Evolutionary conservation across 1,139 yeast species (phyloP), one percentile per base, ranked within the genome.

Genomic region (Zygosaccharomyces sapae): DNA sequence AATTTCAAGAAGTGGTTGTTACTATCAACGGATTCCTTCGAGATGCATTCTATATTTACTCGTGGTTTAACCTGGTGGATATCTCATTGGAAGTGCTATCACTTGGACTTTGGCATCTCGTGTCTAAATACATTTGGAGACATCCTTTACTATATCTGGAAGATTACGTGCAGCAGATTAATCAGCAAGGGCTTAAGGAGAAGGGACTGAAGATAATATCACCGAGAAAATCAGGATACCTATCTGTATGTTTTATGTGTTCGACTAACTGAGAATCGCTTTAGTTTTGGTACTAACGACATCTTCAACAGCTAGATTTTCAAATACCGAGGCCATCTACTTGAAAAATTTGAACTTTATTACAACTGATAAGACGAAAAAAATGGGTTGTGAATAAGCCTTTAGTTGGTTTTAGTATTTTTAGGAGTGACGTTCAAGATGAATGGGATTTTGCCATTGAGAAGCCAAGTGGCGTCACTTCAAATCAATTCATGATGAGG

Each of bases 401-500:
- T 12, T 13, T 20, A 24, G 30, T 6, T n/a, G 2, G 18, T 10
- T 20, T 29, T 9, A 9, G 18, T 29, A 20, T 12, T 27, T n/a
- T n/a, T 10, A 18, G 20, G 2, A 13, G 19, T 12, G 5, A 44
- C 29, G 57, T 9, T 31, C 34, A 38, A 45, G 2, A 83, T 86
- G 92, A 84, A 85, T 58, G 98, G 98, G 42, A 78, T 90, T 87
- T 92, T 71, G 97, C 97, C n/a, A 79, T 92, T 38, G 83, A 84
- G 58, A 92, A 92, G 63, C 97, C 97, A 0, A 71, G 82, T 10
- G 96, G 96, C 0, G 75, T 83, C n/a, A 73, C 94, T 0, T 88
- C 97, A 0, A 79, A 90, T 18, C 79, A 82, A 48, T 80, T 86
- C 49, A 74, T 92, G 46, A 75, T 78, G 39, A 79, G 78, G 45